A percentile compares a stretch with the other conserved stretches of the same genome.
These are phyloP conservation scores for Nymphaea thermarum DNA, from an alignment of 164 flowering plant genomes.

Conservation along the genomic window DNA sequence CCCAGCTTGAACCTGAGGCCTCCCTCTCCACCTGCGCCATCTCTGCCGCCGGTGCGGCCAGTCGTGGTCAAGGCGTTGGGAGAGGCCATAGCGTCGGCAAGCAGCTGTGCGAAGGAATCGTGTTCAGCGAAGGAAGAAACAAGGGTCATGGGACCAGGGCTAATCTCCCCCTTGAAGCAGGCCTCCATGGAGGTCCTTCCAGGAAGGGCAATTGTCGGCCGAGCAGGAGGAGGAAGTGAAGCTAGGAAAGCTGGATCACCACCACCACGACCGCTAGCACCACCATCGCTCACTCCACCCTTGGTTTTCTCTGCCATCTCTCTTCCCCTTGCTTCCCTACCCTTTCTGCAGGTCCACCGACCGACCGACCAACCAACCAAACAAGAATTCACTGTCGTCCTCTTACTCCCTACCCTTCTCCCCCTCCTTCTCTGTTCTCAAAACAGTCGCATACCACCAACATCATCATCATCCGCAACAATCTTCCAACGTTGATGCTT, in stretches of 20 bases:
- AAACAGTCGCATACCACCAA: not conserved
- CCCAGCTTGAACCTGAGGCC: slow-evolving; percentile 33
- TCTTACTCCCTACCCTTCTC: no score
- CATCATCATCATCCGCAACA: no score
- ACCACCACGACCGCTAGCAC: not conserved
- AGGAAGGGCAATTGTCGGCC: slow-evolving; percentile 56
- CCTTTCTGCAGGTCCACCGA: no score
- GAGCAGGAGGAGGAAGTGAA: slow-evolving; percentile 6
- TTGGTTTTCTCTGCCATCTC: not conserved
- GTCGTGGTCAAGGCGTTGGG: slow-evolving; percentile 21
- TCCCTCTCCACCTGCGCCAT: slow-evolving; percentile 7
- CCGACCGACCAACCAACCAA: no score
- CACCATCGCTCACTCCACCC: not conserved
- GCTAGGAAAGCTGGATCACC: not conserved
- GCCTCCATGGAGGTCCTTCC: slow-evolving; percentile 39
- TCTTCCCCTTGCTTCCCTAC: no score
- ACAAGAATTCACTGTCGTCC: no score
- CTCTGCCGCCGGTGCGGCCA: slow-evolving; percentile 2
- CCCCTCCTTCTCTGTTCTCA: not conserved
- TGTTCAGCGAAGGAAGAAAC: slow-evolving; percentile 45
- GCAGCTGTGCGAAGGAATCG: slow-evolving; percentile 64
- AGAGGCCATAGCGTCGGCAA: slow-evolving; percentile 89
- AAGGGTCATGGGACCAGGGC: slow-evolving; percentile 93
- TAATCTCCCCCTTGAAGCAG: slow-evolving; percentile 33
- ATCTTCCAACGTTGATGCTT: no score